These are phyloP conservation scores for Arachnomyces sp. DNA, from an alignment of 2,329 filamentous ascomycete genomes.

Conservation along the genomic window DNA sequence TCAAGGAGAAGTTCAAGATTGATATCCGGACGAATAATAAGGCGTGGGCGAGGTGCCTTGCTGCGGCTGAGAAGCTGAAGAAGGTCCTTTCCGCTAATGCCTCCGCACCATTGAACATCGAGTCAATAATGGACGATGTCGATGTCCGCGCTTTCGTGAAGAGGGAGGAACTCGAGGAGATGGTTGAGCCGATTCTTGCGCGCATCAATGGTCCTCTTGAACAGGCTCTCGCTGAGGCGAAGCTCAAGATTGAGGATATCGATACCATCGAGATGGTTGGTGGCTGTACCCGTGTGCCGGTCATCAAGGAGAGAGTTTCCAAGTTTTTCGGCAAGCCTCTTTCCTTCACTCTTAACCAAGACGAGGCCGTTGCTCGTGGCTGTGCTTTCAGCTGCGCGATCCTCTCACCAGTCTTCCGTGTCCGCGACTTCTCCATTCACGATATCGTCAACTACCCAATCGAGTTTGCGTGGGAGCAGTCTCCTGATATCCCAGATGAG, in stretches of 20 bases:
- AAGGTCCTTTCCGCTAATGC: conserved; percentile 96
- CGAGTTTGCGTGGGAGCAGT: conserved; percentile 98
- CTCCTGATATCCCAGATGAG: conserved; percentile 94
- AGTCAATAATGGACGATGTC: conserved; percentile 96
- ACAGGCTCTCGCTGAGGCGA: conserved; percentile 88
- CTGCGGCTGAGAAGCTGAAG: conserved; percentile 94
- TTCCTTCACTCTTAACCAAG: conserved; percentile 95
- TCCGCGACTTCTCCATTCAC: conserved; percentile 95
- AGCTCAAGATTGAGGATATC: conserved; percentile 84
- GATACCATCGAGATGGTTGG: conserved; percentile 90
- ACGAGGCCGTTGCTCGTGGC: conserved; percentile 91
- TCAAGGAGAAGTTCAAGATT: conserved; percentile 96
- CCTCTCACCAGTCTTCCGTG: conserved; percentile 93
- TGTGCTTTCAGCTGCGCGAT: conserved; percentile 98
- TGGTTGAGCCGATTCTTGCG: conserved; percentile 75
- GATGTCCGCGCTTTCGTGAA: conserved; percentile 86
- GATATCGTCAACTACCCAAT: conserved; percentile 98
- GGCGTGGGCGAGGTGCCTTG: conserved; percentile 76
- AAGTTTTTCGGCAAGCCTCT: conserved; percentile 86
- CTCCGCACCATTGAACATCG: conserved; percentile 86
- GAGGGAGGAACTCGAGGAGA: conserved; percentile 85
- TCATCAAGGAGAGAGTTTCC: conserved; percentile 83
- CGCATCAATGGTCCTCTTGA: conserved; percentile 69
- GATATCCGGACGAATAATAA: conserved; percentile 88
- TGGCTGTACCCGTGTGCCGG: conserved; percentile 86